A percentile compares a stretch with the other conserved stretches of the same genome.
Evolutionary conservation across 345 rosid species (phyloP).

Genomic region (Excoecaria cochinchinensis): DNA sequence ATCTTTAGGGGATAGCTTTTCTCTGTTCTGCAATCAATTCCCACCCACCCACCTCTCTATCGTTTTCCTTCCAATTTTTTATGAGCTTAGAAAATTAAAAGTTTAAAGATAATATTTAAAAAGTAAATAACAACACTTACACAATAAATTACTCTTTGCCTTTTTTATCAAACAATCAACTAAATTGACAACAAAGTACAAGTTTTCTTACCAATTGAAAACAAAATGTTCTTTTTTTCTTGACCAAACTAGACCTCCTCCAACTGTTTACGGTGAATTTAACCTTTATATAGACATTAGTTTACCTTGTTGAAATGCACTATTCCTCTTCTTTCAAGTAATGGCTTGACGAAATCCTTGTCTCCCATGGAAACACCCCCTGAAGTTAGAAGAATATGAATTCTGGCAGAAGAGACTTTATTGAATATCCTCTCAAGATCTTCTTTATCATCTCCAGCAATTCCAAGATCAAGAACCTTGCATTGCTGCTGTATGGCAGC

Average conservation of each 20-base stretch:
- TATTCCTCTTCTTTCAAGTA: slow-evolving; percentile 70
- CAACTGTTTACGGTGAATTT: background rate
- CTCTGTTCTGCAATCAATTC: background rate
- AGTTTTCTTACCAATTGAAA: background rate
- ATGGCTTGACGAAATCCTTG: slow-evolving; percentile 85
- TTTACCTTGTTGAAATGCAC: slow-evolving; percentile 73
- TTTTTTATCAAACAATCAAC: background rate
- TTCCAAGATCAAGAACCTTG: slow-evolving; percentile 80
- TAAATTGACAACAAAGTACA: background rate
- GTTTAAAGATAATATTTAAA: too few species aligned
- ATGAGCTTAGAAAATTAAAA: too few species aligned
- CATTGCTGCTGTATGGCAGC: slow-evolving; percentile 81
- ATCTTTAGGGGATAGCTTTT: background rate
- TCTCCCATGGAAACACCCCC: slow-evolving; percentile 99
- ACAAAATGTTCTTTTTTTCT: background rate
- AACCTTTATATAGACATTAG: background rate
- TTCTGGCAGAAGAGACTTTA: slow-evolving; percentile 58
- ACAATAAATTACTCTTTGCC: background rate
- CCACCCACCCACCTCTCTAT: background rate
- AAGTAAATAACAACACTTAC: too few species aligned
- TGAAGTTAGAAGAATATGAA: slow-evolving; percentile 79
- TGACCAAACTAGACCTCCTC: background rate
- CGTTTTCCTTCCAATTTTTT: too few species aligned
- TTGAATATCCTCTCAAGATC: slow-evolving; percentile 67
- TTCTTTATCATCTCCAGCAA: slow-evolving; percentile 67